These are phyloP conservation scores for Citrus medica DNA, from an alignment of 345 rosid genomes.

Conservation along the genomic window DNA sequence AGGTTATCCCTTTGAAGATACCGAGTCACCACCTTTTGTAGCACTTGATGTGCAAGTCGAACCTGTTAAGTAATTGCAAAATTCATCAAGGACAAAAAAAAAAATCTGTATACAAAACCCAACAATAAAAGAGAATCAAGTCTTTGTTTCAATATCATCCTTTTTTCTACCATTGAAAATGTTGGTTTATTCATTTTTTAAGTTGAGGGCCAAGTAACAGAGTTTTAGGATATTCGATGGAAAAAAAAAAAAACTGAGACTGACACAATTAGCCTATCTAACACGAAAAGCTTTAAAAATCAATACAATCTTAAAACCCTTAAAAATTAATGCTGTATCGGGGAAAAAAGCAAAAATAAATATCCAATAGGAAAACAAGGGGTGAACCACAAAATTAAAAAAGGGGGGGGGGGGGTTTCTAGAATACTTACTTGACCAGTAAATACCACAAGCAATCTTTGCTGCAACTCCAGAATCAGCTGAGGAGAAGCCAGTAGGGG, in stretches of 20 bases:
- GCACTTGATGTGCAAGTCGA: slow-evolving; percentile 86
- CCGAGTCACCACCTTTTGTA: slow-evolving; percentile 85
- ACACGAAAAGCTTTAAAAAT: background rate
- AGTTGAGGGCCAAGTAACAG: background rate
- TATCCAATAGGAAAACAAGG: background rate
- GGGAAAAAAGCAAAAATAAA: background rate
- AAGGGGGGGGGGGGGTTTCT: background rate
- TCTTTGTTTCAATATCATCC: background rate
- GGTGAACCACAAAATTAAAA: no score
- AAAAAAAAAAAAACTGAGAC: background rate
- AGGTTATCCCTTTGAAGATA: slow-evolving; percentile 85
- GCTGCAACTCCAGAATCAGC: slow-evolving; percentile 62
- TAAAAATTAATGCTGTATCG: background rate
- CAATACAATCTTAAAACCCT: background rate
- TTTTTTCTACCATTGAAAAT: background rate
- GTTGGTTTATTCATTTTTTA: background rate
- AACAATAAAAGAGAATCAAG: background rate
- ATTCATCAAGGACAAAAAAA: background rate
- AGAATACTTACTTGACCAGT: slow-evolving; percentile 80
- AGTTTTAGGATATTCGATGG: background rate
- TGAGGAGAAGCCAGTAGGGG: slow-evolving; percentile 71
- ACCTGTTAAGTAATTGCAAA: slow-evolving; percentile 46
- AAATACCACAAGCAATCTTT: slow-evolving; percentile 81
- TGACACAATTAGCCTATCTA: background rate
- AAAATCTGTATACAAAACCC: background rate